phyloP scores from a whole-genome alignment of 2,329 filamentous ascomycete genomes.

The Diaporthe nobilis region DNA sequence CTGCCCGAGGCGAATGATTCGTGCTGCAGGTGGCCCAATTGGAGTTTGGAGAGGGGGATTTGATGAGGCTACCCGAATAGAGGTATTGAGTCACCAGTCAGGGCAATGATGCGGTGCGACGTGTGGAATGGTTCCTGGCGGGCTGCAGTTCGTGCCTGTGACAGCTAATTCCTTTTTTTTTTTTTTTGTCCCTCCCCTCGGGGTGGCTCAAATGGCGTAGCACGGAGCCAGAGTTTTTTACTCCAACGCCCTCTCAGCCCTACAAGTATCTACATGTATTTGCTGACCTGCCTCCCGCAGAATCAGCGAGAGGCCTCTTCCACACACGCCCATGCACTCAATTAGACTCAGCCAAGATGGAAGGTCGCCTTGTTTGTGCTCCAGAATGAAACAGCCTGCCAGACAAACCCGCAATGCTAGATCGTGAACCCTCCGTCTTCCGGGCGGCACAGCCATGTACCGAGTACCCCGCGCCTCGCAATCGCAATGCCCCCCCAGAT shows the following conservation, averaged over 20 bases:
- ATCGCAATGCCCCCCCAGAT: conserved; percentile 20
- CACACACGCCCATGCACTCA: background rate
- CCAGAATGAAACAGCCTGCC: background rate
- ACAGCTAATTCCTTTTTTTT: background rate
- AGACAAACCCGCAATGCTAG: background rate
- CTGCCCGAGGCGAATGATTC: background rate
- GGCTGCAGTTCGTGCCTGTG: conserved; percentile 16
- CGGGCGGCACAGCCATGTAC: background rate
- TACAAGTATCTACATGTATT: conserved; percentile 5
- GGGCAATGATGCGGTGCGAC: conserved; percentile 9
- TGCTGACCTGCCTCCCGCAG: background rate
- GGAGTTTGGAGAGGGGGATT: background rate
- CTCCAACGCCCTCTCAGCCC: conserved; percentile 17
- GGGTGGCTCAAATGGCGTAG: background rate
- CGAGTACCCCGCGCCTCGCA: conserved; percentile 25
- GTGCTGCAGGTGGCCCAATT: conserved; percentile 12
- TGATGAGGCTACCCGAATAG: background rate
- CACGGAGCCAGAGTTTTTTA: background rate
- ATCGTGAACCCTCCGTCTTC: background rate
- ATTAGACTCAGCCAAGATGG: conserved; percentile 4
- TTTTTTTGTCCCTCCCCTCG: background rate
- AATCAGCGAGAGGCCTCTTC: background rate
- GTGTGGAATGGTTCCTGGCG: background rate
- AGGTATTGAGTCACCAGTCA: background rate
- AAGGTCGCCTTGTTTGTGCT: background rate